Percentiles rank a stretch among this genome's conserved stretches.
These are phyloP conservation scores for Breynia disticha DNA, from an alignment of 441 rosid genomes.

Conservation along the genomic window DNA sequence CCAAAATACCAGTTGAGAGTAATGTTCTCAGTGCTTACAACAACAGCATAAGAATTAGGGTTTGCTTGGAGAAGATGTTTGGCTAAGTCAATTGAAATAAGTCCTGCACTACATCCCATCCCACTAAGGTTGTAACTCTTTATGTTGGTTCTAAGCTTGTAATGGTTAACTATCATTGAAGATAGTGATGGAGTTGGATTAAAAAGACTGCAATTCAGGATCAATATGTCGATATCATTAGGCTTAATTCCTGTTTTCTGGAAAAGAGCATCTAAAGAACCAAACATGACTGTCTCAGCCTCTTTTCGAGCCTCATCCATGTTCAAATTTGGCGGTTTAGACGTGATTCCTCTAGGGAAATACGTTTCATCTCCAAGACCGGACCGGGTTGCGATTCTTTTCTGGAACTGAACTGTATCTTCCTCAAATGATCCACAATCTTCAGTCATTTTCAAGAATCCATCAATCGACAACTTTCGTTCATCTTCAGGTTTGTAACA, in stretches of 20 bases:
- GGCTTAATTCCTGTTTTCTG: slow-evolving; percentile 50
- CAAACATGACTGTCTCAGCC: slow-evolving; percentile 54
- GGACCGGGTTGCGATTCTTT: slow-evolving; percentile 50
- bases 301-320: slow-evolving; percentile 65
- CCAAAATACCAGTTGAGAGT: slow-evolving; percentile 76
- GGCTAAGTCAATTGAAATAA: slow-evolving; percentile 64
- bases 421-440: too few species aligned
- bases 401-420: slow-evolving; percentile 54
- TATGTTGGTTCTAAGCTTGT: slow-evolving; percentile 53
- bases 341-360: slow-evolving; percentile 47
- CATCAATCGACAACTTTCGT: too few species aligned
- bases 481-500: slow-evolving; percentile 60
- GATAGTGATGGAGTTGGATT: slow-evolving; percentile 77
- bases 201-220: slow-evolving; percentile 74
- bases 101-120: slow-evolving; percentile 83
- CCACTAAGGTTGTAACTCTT: slow-evolving; percentile 66
- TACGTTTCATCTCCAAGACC: slow-evolving; percentile 68
- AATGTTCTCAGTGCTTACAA: slow-evolving; percentile 75
- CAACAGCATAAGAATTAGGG: slow-evolving; percentile 54
- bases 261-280: slow-evolving; percentile 52
- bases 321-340: slow-evolving; percentile 55
- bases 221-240: slow-evolving; percentile 52
- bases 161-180: slow-evolving; percentile 66
- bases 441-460: slow-evolving; percentile 47
- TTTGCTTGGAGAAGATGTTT: slow-evolving; percentile 58